These are phyloP conservation scores for Verticillium tricorpus DNA, from an alignment of 2,329 filamentous ascomycete species.

Conservation along the genomic window DNA sequence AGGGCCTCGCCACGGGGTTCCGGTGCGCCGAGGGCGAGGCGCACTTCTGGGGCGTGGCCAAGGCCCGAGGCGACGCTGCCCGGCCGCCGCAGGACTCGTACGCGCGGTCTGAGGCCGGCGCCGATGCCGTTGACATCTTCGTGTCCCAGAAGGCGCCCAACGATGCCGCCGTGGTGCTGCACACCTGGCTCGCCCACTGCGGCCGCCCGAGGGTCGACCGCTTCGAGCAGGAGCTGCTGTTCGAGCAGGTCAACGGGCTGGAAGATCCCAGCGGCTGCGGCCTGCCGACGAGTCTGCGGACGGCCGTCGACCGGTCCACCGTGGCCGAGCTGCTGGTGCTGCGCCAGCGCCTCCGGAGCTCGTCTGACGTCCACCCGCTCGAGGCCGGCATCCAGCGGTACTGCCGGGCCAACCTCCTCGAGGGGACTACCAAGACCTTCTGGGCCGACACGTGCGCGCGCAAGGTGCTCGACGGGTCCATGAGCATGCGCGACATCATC, in stretches of 20 bases:
- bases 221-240: constrained; percentile 23
- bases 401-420: constrained; percentile 21
- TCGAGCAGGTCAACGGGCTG: constrained; percentile 16
- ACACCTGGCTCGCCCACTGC: constrained; percentile 32
- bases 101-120: constrained; percentile 3
- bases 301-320: constrained; percentile 21
- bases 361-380: constrained; percentile 18
- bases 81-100: too few relatives aligned
- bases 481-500: constrained; percentile 22
- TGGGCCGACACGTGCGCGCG: constrained; percentile 23
- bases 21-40: constrained; percentile 20
- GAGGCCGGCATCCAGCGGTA: constrained; percentile 16
- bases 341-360: constrained; percentile 23
- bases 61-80: constrained; percentile 4
- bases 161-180: constrained; percentile 18
- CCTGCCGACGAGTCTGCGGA: constrained; percentile 19
- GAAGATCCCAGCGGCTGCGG: not conserved
- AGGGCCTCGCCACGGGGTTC: constrained; percentile 31
- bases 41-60: constrained; percentile 29
- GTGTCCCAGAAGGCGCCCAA: constrained; percentile 27
- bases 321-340: constrained; percentile 24
- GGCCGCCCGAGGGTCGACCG: constrained; percentile 25
- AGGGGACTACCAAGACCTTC: constrained; percentile 17
- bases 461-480: constrained; percentile 17
- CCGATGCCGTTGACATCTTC: constrained; percentile 24